phyloP scores from a whole-genome alignment of 495 filamentous ascomycete genomes.

The Aspergillus hancockii region DNA sequence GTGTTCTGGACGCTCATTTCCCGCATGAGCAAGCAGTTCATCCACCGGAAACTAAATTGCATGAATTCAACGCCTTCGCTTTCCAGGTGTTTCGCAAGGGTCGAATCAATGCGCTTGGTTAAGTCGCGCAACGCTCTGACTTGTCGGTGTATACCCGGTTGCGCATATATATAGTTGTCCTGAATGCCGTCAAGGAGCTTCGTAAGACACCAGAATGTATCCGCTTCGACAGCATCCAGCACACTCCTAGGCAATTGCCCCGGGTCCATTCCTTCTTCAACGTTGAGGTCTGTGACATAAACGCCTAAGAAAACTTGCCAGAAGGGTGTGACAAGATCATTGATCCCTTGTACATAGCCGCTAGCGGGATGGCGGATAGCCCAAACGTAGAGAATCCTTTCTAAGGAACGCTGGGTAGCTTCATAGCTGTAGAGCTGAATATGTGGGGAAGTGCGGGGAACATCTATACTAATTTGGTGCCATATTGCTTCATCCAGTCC shows the following conservation, averaged over 20 bases:
- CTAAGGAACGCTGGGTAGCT: slow-evolving; percentile 88
- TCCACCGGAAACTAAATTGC: slow-evolving; percentile 98
- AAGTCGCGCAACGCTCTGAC: slow-evolving; percentile 85
- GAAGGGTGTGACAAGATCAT: slow-evolving; percentile 95
- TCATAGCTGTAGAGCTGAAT: slow-evolving; percentile 93
- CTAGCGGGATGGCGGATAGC: slow-evolving; percentile 95
- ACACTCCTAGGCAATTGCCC: slow-evolving; percentile 89
- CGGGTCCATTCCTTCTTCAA: slow-evolving; percentile 93
- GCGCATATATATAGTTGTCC: slow-evolving; percentile 97
- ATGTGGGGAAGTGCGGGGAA: slow-evolving; percentile 95
- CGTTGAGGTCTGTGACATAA: slow-evolving; percentile 91
- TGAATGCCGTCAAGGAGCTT: slow-evolving; percentile 97
- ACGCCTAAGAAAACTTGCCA: slow-evolving; percentile 94
- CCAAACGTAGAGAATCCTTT: slow-evolving; percentile 96
- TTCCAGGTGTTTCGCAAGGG: slow-evolving; percentile 84
- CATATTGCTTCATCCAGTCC: slow-evolving; percentile 94
- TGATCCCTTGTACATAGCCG: slow-evolving; percentile 98
- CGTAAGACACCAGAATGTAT: slow-evolving; percentile 97
- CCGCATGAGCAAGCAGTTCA: slow-evolving; percentile 98
- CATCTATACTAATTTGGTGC: slow-evolving; percentile 99
- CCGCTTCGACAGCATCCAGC: slow-evolving; percentile 94
- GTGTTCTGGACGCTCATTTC: slow-evolving; percentile 95
- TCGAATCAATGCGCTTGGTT: slow-evolving; percentile 82
- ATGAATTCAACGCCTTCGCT: slow-evolving; percentile 94
- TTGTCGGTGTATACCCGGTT: slow-evolving; percentile 94